Evolutionary conservation across 2,329 filamentous ascomycete species (phyloP), one percentile per base, ranked within the genome.

Genomic region (Botrytis tulipae): DNA sequence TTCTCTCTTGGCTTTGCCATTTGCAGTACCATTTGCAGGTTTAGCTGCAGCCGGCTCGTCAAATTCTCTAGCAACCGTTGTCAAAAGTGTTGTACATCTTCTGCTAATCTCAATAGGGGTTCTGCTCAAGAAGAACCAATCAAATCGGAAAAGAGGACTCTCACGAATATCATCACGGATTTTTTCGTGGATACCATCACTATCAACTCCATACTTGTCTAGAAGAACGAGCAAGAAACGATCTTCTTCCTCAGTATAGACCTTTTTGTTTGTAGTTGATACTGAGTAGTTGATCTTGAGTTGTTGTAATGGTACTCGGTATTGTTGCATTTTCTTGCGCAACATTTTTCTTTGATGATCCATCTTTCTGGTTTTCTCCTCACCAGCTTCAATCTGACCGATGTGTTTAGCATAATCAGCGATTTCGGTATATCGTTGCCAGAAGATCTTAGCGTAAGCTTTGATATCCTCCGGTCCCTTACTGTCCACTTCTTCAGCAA

Each of bases 241-340:
- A 81, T 99, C 96, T 82, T 99, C 96, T 81, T 99, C 96, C 82
- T 99, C 97, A 0, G 95, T 98, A 82, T 99, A 99, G 1, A 99
- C 95, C 85, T 99, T 99, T 86, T 99, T 99, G 88, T 99, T 99
- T 16, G 97, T 99, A 3, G 96, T 99, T 10, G 94, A 97, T 42
- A 99, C 96, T 0, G 95, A 97, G 83, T 99, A 99, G 84, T 97
- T 98, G 85, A 99, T 94, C 86, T 97, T 97, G 80, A 99, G 90
- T 83, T 99, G 96, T 82, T 99, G 96, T 25, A 99, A 87, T 37
- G 96, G 97, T 68, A 98, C 95, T n/a, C 96, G 92, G 82, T 97
- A 98, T 86, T 96, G 93, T 79, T 91, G 89, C 88, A 99, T 93
- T 88, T 99, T 99, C 88, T 95, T 97, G 76, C 92, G 90, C 72